Base-by-base conservation (phyloP, 228 moss, liverwort and hornwort species). In the Sphagnum magellanicum region DNA sequence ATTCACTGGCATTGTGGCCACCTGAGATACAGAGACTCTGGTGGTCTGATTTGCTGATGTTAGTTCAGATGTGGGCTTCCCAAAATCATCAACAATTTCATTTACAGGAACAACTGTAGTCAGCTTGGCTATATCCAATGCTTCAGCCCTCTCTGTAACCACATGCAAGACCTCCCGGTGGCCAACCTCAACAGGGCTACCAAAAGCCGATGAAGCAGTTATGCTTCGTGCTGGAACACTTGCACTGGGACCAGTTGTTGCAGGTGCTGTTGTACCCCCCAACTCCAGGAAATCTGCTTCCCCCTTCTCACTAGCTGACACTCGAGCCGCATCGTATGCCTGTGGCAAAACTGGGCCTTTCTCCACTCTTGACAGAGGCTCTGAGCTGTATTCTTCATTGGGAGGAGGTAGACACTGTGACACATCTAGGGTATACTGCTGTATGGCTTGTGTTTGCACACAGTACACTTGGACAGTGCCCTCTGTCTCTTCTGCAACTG, bases 371-470 rank as follows among this genome's bases (percentile, higher is more conserved):
- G 79, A 78, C 32, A 78, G 48, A 68, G 77, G 72, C 49, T 81
- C 90, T 8, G 82, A 70, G 10, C 67, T 63, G 10, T 73, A 51
- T 52, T 89, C 95, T 67, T 89, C 92, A 68, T 79, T 80, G 13
- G 81, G 67, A 51, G 81, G 73, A 10, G 89, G 93, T 52, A 91
- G 65, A 79, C 96, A 97, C 79, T 89, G 93, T 59, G 91, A 88
- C 64, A 97, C 80, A 69, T 97, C 93, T 51, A 97, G 79, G 11
- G 93, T 91, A 74, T 97, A 97, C 32, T 91, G 96, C 69, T 97
- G 96, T 73, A 97, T 97, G 50, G 96, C 96, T 75, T 93, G 96
- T 50, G 96, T 97, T 76, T 97, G 96, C 13, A 97, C 93, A 74
- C 96, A 97, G 58, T 91, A 97, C 49, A 97, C 81, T 79, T 97